Base-by-base conservation (phyloP, 2,329 filamentous ascomycete genomes). In the Orbilia brochopaga region DNA sequence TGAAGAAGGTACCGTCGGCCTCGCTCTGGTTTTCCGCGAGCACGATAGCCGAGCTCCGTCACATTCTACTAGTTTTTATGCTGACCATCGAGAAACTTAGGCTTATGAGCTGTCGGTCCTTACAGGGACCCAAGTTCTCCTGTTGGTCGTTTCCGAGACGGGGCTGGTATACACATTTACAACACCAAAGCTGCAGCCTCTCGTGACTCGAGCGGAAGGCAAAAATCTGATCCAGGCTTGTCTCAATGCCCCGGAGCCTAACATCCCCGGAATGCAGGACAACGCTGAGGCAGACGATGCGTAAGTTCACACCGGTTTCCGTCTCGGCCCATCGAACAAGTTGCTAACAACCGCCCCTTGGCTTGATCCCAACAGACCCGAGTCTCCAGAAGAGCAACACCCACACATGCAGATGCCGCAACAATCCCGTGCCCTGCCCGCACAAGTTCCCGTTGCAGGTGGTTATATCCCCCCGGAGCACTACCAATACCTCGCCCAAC, bases 211-310 rank as follows among this genome's bases (percentile, higher is more conserved):
- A 84, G 90, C 94, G 17, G 94, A 97, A 82, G 94, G 94, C 83
- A 99, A 99, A 86, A 99, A 99, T 80, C 84, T 99, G 75, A 97
- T 99, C 76, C 94, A 99, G 88, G 94, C 94, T 57, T 99, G 94
- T 79, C 82, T 99, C 73, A 99, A 99, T 80, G 94, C 94, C 19
- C 94, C 94, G 46, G 94, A 99, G 56, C 84, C 88, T 23, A 86
- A 87, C 35, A 90, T 90, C 78, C 88, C 87, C 77, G 91, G 96
- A 79, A 92, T 72, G 67, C 67, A 92, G 76, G 90, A 90, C 57
- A 88, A 90, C 73, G 89, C 92, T 75, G 88, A 89, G 75, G 81
- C 83, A 74, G 89, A 90, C 76, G 73, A 75, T 44, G 70, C 75
- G 75, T 76, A 74, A 73, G 75, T 73, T 46, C 7, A n/a, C n/a